Conservation (phyloP, 257 asterid genomes). For the Apocynum venetum region DNA sequence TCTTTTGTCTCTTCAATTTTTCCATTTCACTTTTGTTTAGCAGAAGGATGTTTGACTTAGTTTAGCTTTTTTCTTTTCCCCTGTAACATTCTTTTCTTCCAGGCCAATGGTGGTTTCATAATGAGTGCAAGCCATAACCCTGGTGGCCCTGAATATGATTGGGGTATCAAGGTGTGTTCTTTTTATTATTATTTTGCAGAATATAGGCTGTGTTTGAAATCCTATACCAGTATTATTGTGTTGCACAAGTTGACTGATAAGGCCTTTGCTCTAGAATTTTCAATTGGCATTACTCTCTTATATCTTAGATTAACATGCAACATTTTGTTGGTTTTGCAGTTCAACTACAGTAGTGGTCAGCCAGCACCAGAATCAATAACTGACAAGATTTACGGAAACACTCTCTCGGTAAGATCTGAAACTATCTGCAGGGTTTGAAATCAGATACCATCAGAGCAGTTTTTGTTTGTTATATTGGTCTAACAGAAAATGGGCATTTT, state of each 20-base stretch:
- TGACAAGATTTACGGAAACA: constrained; percentile 93
- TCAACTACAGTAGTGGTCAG: constrained; percentile 97
- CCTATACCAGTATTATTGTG: neutral
- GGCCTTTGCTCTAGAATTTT: neutral
- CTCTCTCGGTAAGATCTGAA: constrained; percentile 70
- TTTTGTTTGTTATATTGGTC: constrained; percentile 3
- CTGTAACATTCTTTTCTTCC: constrained; percentile 13
- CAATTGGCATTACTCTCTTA: neutral
- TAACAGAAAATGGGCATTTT: neutral
- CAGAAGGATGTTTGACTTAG: constrained; percentile 3
- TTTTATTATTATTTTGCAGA: neutral
- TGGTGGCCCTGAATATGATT: constrained; percentile 97
- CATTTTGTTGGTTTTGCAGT: constrained; percentile 47
- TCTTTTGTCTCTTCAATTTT: constrained; percentile 16
- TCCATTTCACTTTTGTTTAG: constrained; percentile 12
- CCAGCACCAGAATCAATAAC: constrained; percentile 99
- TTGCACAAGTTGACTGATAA: neutral
- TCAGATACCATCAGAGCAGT: neutral
- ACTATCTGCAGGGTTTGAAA: constrained; percentile 7
- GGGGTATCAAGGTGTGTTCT: constrained; percentile 92
- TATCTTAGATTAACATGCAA: neutral
- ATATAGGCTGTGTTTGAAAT: neutral
- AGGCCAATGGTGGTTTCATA: constrained; percentile 97
- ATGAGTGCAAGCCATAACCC: constrained; percentile 99
- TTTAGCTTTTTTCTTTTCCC: constrained; percentile 15